Percentiles rank a stretch among this genome's conserved stretches.
Evolutionary conservation across 2,329 filamentous ascomycete genomes (phyloP).

Genomic region (Alternaria gansuensis): DNA sequence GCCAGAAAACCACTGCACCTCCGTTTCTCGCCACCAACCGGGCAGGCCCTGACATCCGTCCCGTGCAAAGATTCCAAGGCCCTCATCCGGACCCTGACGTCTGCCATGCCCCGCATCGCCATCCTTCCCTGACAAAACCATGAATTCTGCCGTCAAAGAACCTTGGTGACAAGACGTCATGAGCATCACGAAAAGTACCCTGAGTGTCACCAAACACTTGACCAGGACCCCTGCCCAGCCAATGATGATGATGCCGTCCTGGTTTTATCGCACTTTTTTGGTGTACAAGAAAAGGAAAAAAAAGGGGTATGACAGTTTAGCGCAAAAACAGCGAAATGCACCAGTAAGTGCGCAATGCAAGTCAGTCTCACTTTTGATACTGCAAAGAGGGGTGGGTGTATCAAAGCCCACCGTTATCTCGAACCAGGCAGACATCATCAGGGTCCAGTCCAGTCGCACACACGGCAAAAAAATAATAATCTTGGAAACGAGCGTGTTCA

Average conservation of each 20-base stretch:
- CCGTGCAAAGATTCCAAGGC: constrained; percentile 11
- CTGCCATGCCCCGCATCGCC: constrained; percentile 23
- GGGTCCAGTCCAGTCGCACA: constrained; percentile 16
- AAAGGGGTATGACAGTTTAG: background rate
- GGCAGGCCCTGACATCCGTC: constrained; percentile 2
- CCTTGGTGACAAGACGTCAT: constrained; percentile 13
- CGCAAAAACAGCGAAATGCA: background rate
- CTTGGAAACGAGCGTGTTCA: constrained; percentile 13
- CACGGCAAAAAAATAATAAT: background rate
- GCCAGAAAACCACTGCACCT: background rate
- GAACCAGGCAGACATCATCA: constrained; percentile 11
- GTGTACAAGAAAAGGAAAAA: background rate
- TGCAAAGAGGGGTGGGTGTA: background rate
- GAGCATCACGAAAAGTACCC: constrained; percentile 1
- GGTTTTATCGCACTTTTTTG: constrained; percentile 4
- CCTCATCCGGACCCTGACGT: constrained; percentile 14
- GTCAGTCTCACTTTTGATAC: constrained; percentile 9
- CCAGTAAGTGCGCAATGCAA: constrained; percentile 9
- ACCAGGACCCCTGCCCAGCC: constrained; percentile 6
- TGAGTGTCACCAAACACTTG: background rate
- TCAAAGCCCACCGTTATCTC: constrained; percentile 5
- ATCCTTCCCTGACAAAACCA: constrained; percentile 4
- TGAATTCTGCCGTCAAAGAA: constrained; percentile 9
- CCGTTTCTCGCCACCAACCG: background rate
- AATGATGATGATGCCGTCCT: constrained; percentile 17